Percentiles rank a stretch among this genome's conserved stretches.
Evolutionary conservation across 1,284 basidiomycete species (phyloP).

Genomic region (Puccinia horiana): DNA sequence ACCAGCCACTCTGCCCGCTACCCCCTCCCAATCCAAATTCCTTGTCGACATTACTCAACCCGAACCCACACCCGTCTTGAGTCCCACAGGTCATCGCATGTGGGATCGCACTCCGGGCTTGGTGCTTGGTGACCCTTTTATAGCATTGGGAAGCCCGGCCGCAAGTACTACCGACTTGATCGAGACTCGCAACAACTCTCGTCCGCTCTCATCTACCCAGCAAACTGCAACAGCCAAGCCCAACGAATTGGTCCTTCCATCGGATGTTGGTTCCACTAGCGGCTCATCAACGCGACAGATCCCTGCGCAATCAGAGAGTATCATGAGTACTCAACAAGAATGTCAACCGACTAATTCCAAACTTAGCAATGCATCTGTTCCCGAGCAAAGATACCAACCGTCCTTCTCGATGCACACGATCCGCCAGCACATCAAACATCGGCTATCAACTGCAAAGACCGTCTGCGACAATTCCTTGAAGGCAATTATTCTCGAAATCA

Average conservation of each 20-base stretch:
- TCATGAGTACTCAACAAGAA: background rate
- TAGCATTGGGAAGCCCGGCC: background rate
- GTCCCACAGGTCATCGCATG: conserved; percentile 35
- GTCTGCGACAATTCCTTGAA: conserved; percentile 93
- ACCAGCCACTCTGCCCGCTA: background rate
- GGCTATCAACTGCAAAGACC: conserved; percentile 88
- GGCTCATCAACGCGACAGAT: conserved; percentile 3
- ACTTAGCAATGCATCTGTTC: conserved; percentile 2
- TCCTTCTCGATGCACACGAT: conserved; percentile 66
- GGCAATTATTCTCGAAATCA: conserved; percentile 88
- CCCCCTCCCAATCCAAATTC: background rate
- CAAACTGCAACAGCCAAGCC: background rate
- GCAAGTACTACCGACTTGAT: background rate
- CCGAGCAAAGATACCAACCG: conserved; percentile 51
- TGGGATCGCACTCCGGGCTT: conserved; percentile 48
- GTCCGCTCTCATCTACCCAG: background rate
- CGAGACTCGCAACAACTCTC: background rate
- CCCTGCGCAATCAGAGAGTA: background rate
- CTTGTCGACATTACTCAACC: conserved; percentile 25
- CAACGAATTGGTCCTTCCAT: background rate
- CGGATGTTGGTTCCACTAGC: background rate
- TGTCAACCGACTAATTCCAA: background rate
- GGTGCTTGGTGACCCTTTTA: conserved; percentile 46
- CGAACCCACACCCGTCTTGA: conserved; percentile 47
- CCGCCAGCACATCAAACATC: conserved; percentile 85